Conservation (phyloP, 2,329 filamentous ascomycete species). For the Dactylonectria macrodidyma region DNA sequence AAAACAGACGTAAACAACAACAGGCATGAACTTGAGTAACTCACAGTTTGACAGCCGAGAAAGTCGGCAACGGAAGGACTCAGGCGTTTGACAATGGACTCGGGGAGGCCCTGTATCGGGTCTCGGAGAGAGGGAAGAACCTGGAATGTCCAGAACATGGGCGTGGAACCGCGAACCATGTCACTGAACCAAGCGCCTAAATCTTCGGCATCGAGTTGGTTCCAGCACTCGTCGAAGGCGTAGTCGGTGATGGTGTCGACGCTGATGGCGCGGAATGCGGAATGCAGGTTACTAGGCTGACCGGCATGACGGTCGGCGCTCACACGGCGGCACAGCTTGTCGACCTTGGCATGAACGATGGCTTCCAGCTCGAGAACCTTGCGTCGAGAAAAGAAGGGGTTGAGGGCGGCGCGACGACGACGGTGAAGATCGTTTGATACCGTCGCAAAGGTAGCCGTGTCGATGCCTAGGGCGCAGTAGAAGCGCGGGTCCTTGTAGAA, state of each 20-base stretch:
- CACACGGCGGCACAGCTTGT: conserved; percentile 44
- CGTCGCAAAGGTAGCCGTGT: conserved; percentile 48
- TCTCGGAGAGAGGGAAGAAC: conserved; percentile 16
- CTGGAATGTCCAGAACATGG: conserved; percentile 30
- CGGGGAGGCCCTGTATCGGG: conserved; percentile 19
- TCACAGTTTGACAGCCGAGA: conserved; percentile 6
- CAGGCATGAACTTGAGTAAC: not conserved
- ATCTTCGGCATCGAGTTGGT: conserved; percentile 29
- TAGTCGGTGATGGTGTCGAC: conserved; percentile 38
- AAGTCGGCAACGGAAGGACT: conserved; percentile 27
- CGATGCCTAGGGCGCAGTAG: conserved; percentile 35
- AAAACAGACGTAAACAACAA: too few relatives aligned
- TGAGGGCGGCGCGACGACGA: conserved; percentile 56
- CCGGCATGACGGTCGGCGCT: conserved; percentile 4
- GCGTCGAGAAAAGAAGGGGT: conserved; percentile 59
- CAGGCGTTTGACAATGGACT: conserved; percentile 16
- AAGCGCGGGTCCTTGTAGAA: conserved; percentile 31
- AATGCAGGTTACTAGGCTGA: conserved; percentile 27
- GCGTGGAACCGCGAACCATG: conserved; percentile 21
- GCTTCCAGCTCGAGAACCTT: conserved; percentile 54
- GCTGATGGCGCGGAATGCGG: conserved; percentile 32
- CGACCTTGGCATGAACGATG: conserved; percentile 52
- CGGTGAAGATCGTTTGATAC: conserved; percentile 58
- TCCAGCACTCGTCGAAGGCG: conserved; percentile 37
- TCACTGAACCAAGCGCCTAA: conserved; percentile 33